These are phyloP conservation scores for Trametes punicea DNA, from an alignment of 768 basidiomycete genomes.

Conservation along the genomic window DNA sequence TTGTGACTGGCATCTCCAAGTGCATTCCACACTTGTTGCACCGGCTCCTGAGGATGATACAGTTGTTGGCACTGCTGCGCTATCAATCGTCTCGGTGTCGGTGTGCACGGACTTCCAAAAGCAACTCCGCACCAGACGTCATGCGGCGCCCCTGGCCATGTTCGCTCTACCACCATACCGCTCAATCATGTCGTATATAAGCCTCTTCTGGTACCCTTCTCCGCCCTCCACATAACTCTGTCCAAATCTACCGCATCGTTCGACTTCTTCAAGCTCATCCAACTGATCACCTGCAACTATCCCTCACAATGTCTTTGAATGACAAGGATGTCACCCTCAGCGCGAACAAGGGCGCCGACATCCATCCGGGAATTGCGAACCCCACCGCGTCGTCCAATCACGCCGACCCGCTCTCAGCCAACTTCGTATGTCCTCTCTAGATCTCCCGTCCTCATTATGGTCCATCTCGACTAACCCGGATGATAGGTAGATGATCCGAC, in stretches of 20 bases:
- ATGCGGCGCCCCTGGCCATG: not conserved
- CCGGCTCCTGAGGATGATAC: not conserved
- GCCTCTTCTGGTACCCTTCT: not conserved
- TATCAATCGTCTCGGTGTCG: too few species aligned
- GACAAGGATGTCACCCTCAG: constrained; percentile 27
- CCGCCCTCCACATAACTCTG: not conserved
- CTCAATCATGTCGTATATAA: not conserved
- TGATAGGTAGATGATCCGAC: constrained; percentile 42
- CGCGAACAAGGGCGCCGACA: constrained; percentile 33
- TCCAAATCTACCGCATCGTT: not conserved
- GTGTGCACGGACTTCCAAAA: not conserved
- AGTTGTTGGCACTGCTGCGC: not conserved
- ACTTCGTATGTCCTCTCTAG: constrained; percentile 43
- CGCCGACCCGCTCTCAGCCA: constrained; percentile 36
- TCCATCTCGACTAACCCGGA: not conserved
- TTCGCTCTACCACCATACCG: not conserved
- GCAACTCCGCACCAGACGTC: not conserved
- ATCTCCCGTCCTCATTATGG: too few species aligned
- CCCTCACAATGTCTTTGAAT: constrained; percentile 37
- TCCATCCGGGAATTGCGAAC: constrained; percentile 44
- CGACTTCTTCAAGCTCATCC: not conserved
- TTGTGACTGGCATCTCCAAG: not conserved
- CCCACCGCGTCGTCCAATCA: constrained; percentile 38
- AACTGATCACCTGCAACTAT: not conserved
- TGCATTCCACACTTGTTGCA: too few species aligned